Conservation (phyloP, 192 early-diverging fungal genomes). For the Physocladia obscura region DNA sequence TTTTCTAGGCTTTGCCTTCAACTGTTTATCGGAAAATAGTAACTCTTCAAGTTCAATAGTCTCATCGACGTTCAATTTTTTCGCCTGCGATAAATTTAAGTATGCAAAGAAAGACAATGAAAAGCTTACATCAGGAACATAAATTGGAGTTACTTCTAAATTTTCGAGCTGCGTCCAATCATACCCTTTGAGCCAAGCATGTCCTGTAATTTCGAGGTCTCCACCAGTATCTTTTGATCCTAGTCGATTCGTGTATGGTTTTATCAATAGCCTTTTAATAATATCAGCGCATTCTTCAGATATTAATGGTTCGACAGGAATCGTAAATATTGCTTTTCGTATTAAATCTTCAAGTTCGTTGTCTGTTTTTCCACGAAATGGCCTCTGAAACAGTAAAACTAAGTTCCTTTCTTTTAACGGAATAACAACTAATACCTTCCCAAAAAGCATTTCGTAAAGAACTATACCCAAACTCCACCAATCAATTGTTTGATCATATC, state of each 20-base stretch:
- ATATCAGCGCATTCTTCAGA: slow-evolving; percentile 13
- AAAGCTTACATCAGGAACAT: slow-evolving; percentile 76
- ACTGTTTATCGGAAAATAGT: slow-evolving; percentile 88
- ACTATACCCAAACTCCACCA: slow-evolving; percentile 95
- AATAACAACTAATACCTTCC: slow-evolving; percentile 41
- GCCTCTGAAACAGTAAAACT: slow-evolving; percentile 53
- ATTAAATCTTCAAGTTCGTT: slow-evolving; percentile 66
- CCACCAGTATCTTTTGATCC: slow-evolving; percentile 74
- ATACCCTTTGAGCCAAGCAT: slow-evolving; percentile 77
- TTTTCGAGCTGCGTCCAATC: slow-evolving; percentile 75
- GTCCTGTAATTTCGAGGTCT: slow-evolving; percentile 61
- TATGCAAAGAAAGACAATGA: not conserved
- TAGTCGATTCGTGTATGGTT: slow-evolving; percentile 71
- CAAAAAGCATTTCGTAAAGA: slow-evolving; percentile 85
- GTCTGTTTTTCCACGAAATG: slow-evolving; percentile 74
- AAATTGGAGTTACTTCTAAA: slow-evolving; percentile 75
- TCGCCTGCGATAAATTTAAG: too few relatives aligned
- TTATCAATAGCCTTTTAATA: slow-evolving; percentile 57
- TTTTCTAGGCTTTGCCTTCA: slow-evolving; percentile 74
- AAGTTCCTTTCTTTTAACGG: not conserved
- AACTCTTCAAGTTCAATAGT: slow-evolving; percentile 94
- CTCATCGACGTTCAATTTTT: slow-evolving; percentile 92
- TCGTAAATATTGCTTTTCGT: slow-evolving; percentile 58
- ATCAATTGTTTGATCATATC: slow-evolving; percentile 83
- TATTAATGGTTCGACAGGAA: slow-evolving; percentile 54